Evolutionary conservation across 116 monocot species (phyloP), one percentile per base, ranked within the genome.

Genomic region (Posidonia oceanica): DNA sequence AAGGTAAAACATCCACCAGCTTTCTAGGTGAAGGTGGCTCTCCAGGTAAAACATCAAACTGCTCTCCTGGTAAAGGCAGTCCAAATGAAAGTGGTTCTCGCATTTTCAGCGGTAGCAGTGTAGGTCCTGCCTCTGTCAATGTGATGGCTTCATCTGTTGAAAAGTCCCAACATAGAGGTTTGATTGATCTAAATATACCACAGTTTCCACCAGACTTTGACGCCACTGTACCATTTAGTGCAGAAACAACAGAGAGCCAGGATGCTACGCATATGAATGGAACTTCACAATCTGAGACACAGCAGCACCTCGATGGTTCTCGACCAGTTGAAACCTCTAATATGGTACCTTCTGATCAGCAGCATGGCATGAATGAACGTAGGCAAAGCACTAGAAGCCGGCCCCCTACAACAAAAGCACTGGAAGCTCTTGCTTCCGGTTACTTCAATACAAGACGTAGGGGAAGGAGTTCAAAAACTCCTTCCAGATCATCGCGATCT

Each of bases 391-490:
- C 81, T 16, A 83, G 89, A 58, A 89, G 77, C 53, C 75, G 89
- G 5, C 85, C 86, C 54, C 72, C 74, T 1, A 89, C 89, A 4
- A 73, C 83, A 16, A 83, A 68, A 66, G 86, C 85, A 40, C 68
- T 89, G 52, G 89, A 89, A 79, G 89, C 89, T 22, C 80, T 88
- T 71, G 88, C 79, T 5, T 82, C 76, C 72, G 89, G 89, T 68
- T 80, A 87, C 44, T 77, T 91, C 42, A 85, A 74, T 48, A 75
- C 75, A 20, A 79, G 66, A 59, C 67, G 68, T 20, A 83, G 55
- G 73, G 81, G 64, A 40, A 72, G 51, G 61, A 67, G 16, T 21
- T 42, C 58, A 0, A 71, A 53, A 21, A 21, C 67, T 23, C 36
- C 52, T 20, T 48, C 48, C 61, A 71, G 77, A 61, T 20, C 74